Evolutionary conservation across 768 basidiomycete species (phyloP), one percentile per base, ranked within the genome.

Genomic region (Trametes sanguinea): DNA sequence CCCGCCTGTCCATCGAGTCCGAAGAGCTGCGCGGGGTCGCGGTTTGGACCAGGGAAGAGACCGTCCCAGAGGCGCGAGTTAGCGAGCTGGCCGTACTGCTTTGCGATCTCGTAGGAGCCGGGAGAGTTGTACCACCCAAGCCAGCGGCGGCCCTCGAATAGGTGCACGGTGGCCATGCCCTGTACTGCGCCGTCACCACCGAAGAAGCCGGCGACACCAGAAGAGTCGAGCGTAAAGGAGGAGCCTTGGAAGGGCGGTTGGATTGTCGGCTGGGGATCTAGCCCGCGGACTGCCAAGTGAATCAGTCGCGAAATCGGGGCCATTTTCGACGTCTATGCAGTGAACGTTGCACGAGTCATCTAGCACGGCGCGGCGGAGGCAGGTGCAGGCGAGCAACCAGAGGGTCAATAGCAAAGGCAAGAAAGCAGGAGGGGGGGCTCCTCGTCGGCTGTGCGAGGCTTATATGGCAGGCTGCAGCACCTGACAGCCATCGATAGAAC

Each of bases 51-150:
- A 11, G 63, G 63, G 44, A 64, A 64, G 48, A 64, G 63, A 0
- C 63, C 63, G 37, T 60, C 58, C 63, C 63, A 64, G 44, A 64
- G 32, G 50, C 48, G 58, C 6, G 63, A 56, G 43, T 60, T 60
- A 10, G 63, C 58, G 44, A 64, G 58, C 35, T 57, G 63, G 35
- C 63, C 63, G 54, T 64, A 64, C 44, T 57, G 54, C 50, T 64
- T 64, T 13, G 63, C 63, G 33, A 60, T 60, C 58, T 64, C 58
- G 58, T 64, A 60, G 35, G 58, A 51, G 16, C 63, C 63, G 1
- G 63, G 63, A 6, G 63, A 39, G 50, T 64, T 64, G 63, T 60
- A 64, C 63, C 63, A 64, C 10, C 63, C 63, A 13, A 47, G 10
- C 58, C 58, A 64, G 44, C 63, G 58, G 33, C 63, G 63, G 29